Conservation (phyloP, 768 basidiomycete species). For the Favolaschia claudopus region DNA sequence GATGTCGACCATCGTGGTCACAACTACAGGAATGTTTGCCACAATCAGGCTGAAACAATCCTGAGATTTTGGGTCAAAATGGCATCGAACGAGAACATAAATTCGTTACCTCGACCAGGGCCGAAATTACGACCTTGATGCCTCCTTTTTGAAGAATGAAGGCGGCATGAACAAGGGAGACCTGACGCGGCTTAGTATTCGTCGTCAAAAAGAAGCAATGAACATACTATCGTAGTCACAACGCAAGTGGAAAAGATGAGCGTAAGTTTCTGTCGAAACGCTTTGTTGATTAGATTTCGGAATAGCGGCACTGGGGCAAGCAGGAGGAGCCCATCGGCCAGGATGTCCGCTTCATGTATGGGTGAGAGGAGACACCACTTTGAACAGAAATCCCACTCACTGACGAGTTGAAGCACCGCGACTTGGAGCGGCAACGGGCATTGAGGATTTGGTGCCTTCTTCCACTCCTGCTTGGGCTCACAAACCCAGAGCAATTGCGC, state of each 20-base stretch:
- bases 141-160: slow-evolving; percentile 45
- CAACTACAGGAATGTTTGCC: slow-evolving; percentile 48
- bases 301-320: slow-evolving; percentile 54
- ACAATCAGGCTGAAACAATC: slow-evolving; percentile 46
- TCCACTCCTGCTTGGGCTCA: slow-evolving; percentile 48
- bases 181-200: not conserved
- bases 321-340: slow-evolving; percentile 56
- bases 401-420: slow-evolving; percentile 58
- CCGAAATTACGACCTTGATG: slow-evolving; percentile 42
- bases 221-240: slow-evolving; percentile 50
- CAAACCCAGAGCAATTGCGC: slow-evolving; percentile 56
- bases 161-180: slow-evolving; percentile 55
- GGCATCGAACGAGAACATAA: not conserved
- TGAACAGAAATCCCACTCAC: slow-evolving; percentile 48
- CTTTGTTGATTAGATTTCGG: slow-evolving; percentile 45
- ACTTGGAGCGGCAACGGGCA: slow-evolving; percentile 55
- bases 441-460: slow-evolving; percentile 40
- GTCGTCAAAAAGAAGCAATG: not conserved
- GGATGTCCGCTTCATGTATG: slow-evolving; percentile 48
- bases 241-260: slow-evolving; percentile 64
- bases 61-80: slow-evolving; percentile 22
- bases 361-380: not conserved
- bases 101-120: slow-evolving; percentile 54
- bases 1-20: slow-evolving; percentile 36
- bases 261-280: slow-evolving; percentile 49